phyloP scores from a whole-genome alignment of 306 rosid species.

The Quercus suber region DNA sequence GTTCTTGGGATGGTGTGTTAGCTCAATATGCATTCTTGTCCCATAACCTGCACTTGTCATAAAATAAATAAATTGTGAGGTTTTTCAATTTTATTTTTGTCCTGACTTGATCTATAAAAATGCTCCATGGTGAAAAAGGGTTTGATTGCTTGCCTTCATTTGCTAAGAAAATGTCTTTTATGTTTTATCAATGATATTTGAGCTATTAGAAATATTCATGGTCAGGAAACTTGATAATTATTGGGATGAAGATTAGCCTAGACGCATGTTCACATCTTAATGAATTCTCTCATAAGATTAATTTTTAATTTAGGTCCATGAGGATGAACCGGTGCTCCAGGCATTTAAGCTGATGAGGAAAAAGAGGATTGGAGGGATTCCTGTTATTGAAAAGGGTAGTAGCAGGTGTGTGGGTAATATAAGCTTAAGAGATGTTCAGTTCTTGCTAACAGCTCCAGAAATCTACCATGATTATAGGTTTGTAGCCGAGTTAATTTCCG shows the following conservation, averaged over 20 bases:
- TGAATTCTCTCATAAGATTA: not conserved
- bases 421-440: constrained; percentile 84
- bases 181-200: not conserved
- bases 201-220: not conserved
- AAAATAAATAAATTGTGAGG: not conserved
- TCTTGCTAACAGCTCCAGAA: constrained; percentile 90
- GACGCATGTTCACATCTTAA: not conserved
- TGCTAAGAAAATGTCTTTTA: not conserved
- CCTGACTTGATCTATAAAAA: not conserved
- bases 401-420: constrained; percentile 72
- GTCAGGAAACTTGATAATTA: not conserved
- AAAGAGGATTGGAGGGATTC: constrained; percentile 82
- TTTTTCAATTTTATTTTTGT: not conserved
- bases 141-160: not conserved
- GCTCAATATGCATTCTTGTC: no score
- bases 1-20: no score
- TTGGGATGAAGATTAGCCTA: not conserved
- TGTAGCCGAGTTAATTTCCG: constrained; percentile 6
- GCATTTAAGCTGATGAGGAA: constrained; percentile 95
- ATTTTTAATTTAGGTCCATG: constrained; percentile 57
- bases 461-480: constrained; percentile 87
- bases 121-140: not conserved
- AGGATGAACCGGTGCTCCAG: constrained; percentile 91
- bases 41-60: no score
- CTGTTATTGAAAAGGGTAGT: constrained; percentile 61